Base-by-base conservation (phyloP, 805 yeast species). In the Monosporozyma servazzii region DNA sequence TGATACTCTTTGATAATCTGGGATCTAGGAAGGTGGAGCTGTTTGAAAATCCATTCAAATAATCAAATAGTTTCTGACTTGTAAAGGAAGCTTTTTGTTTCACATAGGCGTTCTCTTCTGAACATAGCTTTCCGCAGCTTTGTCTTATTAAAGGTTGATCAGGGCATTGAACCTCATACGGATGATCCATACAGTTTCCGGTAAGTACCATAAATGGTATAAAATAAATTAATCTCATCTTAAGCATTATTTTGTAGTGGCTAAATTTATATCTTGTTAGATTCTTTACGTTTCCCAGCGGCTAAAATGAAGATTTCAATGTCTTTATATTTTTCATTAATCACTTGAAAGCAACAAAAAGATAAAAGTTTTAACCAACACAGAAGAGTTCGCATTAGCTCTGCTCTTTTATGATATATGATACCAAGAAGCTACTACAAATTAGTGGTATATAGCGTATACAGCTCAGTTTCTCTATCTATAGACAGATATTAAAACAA, bases 1-100 rank as follows among this genome's bases (percentile, higher is more conserved):
- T 17, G 52, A 48, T 5, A 55, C 52, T n/a, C 52, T 43, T n/a
- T 58, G 53, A 52, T 65, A 69, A 20, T 39, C 58, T 56, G 4
- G 60, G 54, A 45, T 72, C 62, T 36, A 73, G 66, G 0, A 63
- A 66, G 0, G 75, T 72, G n/a, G 71, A 64, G 1, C 10, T 41
- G 18, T 17, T 18, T 15, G 59, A 54, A 15, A 69, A 61, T 17
- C 67, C 56, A 5, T 50, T 47, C 18, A 77, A 57, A 39, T 71
- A 68, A 1, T 59, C 52, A 11, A 49, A 47, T 5, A 75, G 51
- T 0, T 69, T 65, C 3, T 42, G 41, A 31, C 67, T 69, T 1
- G 74, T 71, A 20, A 59, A 40, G 6, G 53, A 48, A 36, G 63
- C 63, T 21, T 76, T 66, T 21, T 67, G 60, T 6, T 41, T 41